Evolutionary conservation across 345 rosid genomes (phyloP).

Genomic region (Moringa oleifera): DNA sequence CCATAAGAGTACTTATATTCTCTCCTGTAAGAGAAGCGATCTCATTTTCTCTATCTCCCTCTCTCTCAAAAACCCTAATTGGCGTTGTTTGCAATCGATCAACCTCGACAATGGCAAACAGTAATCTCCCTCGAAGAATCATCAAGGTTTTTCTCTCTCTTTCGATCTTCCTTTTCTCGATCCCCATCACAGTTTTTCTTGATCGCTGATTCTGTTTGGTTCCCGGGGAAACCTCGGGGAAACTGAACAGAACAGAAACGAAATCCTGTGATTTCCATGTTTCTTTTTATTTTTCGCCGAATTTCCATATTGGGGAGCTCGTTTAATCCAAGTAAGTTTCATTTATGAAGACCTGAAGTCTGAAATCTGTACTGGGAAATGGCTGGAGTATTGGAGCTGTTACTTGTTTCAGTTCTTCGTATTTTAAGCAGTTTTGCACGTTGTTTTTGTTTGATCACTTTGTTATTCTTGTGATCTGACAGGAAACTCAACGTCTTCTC

Average conservation of each 20-base stretch:
- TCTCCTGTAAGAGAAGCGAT: background rate
- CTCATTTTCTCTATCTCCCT: background rate
- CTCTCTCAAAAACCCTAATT: conserved; percentile 16
- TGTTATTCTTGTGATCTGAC: conserved; percentile 17
- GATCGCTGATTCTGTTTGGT: conserved; percentile 6
- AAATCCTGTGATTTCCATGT: background rate
- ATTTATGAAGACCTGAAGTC: too few relatives aligned
- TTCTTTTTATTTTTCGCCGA: background rate
- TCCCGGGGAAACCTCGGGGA: background rate
- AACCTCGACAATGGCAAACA: conserved; percentile 62
- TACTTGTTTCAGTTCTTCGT: too few relatives aligned
- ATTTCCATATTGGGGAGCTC: too few relatives aligned
- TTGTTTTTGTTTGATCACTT: background rate
- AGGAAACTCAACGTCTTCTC: conserved; percentile 99
- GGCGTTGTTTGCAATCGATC: conserved; percentile 14
- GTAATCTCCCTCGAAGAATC: conserved; percentile 92
- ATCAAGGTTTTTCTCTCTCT: conserved; percentile 64
- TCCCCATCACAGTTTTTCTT: conserved; percentile 17
- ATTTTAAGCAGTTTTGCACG: background rate
- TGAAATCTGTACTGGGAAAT: too few relatives aligned
- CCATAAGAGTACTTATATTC: background rate
- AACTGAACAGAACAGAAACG: background rate
- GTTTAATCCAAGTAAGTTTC: too few relatives aligned
- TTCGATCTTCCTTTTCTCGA: conserved; percentile 15
- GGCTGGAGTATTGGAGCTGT: too few relatives aligned